These are phyloP conservation scores for Xylaria multiplex DNA, from an alignment of 2,329 filamentous ascomycete species.

Conservation along the genomic window DNA sequence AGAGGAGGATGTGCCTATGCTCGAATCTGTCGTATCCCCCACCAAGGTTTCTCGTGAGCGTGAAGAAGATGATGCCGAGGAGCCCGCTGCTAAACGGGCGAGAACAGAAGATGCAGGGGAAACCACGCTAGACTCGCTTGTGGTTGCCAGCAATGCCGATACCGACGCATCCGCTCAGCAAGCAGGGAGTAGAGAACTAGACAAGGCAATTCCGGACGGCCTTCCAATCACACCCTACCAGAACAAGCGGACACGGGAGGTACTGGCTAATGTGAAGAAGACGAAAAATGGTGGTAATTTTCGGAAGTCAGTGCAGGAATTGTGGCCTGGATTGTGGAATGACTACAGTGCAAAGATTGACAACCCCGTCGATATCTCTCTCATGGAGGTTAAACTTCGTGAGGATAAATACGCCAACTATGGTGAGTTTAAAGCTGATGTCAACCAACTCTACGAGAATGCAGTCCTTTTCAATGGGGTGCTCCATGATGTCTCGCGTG, in stretches of 20 bases:
- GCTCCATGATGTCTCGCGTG: constrained; percentile 75
- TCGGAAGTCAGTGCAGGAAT: constrained; percentile 77
- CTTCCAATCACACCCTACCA: constrained; percentile 57
- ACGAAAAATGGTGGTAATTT: constrained; percentile 83
- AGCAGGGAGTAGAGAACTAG: constrained; percentile 46
- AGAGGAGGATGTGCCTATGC: constrained; percentile 42
- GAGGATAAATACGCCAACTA: constrained; percentile 73
- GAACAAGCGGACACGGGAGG: constrained; percentile 58
- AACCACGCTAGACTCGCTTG: constrained; percentile 41
- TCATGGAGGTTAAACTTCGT: constrained; percentile 84
- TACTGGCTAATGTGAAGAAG: constrained; percentile 82
- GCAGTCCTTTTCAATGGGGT: constrained; percentile 83
- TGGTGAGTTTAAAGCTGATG: constrained; percentile 78
- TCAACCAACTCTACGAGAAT: constrained; percentile 83
- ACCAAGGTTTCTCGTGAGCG: constrained; percentile 76
- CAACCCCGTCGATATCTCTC: constrained; percentile 83
- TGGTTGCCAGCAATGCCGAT: constrained; percentile 39
- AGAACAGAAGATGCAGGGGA: constrained; percentile 70
- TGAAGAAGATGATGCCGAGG: constrained; percentile 74
- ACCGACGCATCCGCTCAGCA: constrained; percentile 39
- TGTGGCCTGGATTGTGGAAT: constrained; percentile 79
- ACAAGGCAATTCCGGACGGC: constrained; percentile 52
- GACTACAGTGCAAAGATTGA: constrained; percentile 76
- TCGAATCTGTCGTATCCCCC: constrained; percentile 42
- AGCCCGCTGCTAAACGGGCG: constrained; percentile 82